These are phyloP conservation scores for Tremella mesenterica DNA, from an alignment of 768 basidiomycete genomes.

Conservation along the genomic window DNA sequence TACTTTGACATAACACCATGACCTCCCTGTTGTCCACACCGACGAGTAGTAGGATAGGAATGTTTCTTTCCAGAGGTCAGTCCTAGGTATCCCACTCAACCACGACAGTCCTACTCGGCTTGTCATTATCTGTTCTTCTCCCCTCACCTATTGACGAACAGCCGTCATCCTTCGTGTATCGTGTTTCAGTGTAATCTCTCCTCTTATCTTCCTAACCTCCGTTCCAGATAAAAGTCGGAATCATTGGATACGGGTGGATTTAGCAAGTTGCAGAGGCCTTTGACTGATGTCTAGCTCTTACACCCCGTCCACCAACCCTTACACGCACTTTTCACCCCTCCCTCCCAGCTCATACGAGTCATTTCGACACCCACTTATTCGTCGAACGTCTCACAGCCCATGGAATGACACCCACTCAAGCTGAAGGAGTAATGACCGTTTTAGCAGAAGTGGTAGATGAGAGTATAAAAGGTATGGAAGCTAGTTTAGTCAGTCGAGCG, in stretches of 20 bases:
- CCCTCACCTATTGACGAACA: too few species aligned
- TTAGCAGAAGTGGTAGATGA: slow-evolving; percentile 97
- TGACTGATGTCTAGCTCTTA: neutral
- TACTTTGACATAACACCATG: too few species aligned
- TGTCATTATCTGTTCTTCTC: too few species aligned
- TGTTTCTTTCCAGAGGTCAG: too few species aligned
- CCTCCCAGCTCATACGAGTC: slow-evolving; percentile 37
- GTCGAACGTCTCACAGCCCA: slow-evolving; percentile 82
- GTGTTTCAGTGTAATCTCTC: neutral
- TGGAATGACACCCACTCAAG: slow-evolving; percentile 80
- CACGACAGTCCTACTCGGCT: too few species aligned
- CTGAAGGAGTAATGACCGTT: slow-evolving; percentile 93
- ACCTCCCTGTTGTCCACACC: too few species aligned
- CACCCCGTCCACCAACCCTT: neutral
- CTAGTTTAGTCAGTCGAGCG: slow-evolving; percentile 88
- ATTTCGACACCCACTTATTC: slow-evolving; percentile 93
- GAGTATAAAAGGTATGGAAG: slow-evolving; percentile 89
- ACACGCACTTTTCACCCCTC: slow-evolving; percentile 12
- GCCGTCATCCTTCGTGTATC: too few species aligned
- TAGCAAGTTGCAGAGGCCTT: neutral
- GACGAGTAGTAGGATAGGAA: too few species aligned
- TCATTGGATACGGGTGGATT: neutral
- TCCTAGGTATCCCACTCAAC: too few species aligned
- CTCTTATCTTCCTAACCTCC: neutral
- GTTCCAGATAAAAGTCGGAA: neutral